Conservation (phyloP, 78 protist species). For the Trichosphaerium sp. region DNA sequence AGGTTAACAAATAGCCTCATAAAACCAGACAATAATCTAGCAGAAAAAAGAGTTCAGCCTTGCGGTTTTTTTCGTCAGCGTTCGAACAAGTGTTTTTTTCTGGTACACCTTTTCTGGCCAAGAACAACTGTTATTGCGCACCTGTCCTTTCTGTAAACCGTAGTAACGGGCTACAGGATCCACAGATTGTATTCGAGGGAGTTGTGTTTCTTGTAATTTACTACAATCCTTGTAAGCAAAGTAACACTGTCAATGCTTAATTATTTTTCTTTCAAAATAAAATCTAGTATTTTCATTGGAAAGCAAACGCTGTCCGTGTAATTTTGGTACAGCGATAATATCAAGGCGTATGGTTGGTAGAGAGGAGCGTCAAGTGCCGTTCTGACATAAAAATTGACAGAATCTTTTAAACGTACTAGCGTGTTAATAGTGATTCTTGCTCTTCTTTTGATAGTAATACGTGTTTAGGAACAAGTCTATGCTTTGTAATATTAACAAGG, state of each 20-base stretch:
- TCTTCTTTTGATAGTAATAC: conserved; percentile 34
- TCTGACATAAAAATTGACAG: too few species aligned
- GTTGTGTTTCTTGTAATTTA: conserved; percentile 70
- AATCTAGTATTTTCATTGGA: too few species aligned
- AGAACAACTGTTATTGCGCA: too few species aligned
- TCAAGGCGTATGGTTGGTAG: neutral
- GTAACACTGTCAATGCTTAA: too few species aligned
- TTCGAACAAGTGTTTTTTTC: too few species aligned
- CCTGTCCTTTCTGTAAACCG: conserved; percentile 75
- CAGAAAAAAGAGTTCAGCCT: too few species aligned
- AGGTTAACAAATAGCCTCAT: too few species aligned
- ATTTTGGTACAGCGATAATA: neutral
- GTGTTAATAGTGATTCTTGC: conserved; percentile 27
- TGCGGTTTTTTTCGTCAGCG: too few species aligned
- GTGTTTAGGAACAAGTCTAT: conserved; percentile 83
- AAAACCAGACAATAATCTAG: too few species aligned
- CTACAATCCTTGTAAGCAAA: conserved; percentile 9
- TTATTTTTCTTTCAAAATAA: too few species aligned
- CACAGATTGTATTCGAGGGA: conserved; percentile 73
- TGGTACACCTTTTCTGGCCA: too few species aligned
- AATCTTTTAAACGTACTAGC: conserved; percentile 21
- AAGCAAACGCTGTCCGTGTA: too few species aligned
- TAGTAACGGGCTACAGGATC: conserved; percentile 85
- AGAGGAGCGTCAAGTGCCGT: neutral
- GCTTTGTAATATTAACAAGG: conserved; percentile 85